Evolutionary conservation across 495 filamentous ascomycete genomes (phyloP).

Genomic region (Penicillium bialowiezense): DNA sequence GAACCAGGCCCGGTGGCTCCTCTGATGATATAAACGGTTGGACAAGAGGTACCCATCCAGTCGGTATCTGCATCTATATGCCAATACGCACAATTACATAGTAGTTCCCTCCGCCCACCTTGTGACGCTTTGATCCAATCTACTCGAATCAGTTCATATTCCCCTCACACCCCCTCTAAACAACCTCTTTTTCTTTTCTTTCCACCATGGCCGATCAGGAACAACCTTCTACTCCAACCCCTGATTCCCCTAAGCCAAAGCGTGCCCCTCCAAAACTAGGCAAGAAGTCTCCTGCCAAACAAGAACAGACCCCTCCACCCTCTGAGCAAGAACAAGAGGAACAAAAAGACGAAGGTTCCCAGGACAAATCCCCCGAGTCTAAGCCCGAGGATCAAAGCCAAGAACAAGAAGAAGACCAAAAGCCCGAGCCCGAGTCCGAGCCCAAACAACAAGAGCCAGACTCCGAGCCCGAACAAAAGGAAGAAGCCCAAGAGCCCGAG

Average conservation of each 20-base stretch:
- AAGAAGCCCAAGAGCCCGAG: conserved; percentile 23
- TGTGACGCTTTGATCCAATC: conserved; percentile 23
- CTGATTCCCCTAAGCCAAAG: conserved; percentile 24
- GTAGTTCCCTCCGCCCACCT: conserved; percentile 4
- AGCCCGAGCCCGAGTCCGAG: conserved; percentile 25
- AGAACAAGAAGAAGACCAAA: conserved; percentile 10
- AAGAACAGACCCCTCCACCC: conserved; percentile 32
- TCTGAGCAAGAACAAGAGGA: conserved; percentile 26
- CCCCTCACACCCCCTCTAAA: conserved; percentile 9
- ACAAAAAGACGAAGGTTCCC: conserved; percentile 14
- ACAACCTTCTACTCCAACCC: conserved; percentile 21
- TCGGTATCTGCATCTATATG: conserved; percentile 22
- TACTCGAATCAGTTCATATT: conserved; percentile 28
- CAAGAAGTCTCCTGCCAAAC: conserved; percentile 33
- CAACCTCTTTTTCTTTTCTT: conserved; percentile 20
- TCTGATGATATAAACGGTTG: conserved; percentile 22
- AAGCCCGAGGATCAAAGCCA: conserved; percentile 14
- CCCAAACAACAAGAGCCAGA: conserved; percentile 33
- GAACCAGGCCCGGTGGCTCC: conserved; percentile 1
- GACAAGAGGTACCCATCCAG: conserved; percentile 6
- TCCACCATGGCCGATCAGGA: conserved; percentile 41
- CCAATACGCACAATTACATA: conserved; percentile 14
- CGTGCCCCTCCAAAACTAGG: conserved; percentile 33
- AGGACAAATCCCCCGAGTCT: conserved; percentile 16
- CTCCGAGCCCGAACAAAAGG: conserved; percentile 39